Evolutionary conservation across 331 rosid genomes (phyloP).

Genomic region (Arachis monticola): DNA sequence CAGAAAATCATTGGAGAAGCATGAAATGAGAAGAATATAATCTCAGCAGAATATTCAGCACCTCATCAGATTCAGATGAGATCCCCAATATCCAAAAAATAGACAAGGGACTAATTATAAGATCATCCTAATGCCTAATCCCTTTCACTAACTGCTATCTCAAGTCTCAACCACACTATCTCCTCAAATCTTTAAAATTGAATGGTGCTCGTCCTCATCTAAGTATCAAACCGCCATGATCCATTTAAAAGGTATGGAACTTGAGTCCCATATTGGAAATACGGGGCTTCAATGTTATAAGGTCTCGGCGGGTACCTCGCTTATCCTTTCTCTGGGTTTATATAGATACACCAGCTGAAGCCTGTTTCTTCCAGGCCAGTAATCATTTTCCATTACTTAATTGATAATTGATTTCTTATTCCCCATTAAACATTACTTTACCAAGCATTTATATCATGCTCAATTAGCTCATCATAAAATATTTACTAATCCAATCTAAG

Average conservation of each 20-base stretch:
- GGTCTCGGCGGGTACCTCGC: neutral
- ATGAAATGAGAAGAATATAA: slow-evolving; percentile 8
- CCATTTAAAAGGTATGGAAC: too few relatives aligned
- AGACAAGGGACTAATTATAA: neutral
- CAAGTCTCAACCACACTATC: slow-evolving; percentile 18
- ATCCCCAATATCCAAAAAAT: slow-evolving; percentile 16
- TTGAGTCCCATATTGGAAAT: too few relatives aligned
- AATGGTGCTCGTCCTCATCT: neutral
- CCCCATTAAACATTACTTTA: too few relatives aligned
- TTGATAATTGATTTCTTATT: too few relatives aligned
- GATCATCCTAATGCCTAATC: slow-evolving; percentile 25
- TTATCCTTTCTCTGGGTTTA: too few relatives aligned
- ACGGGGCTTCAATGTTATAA: too few relatives aligned
- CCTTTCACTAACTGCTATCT: slow-evolving; percentile 2
- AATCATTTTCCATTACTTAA: too few relatives aligned
- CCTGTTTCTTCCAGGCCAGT: too few relatives aligned
- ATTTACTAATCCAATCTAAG: too few relatives aligned
- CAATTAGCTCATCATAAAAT: too few relatives aligned
- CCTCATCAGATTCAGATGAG: slow-evolving; percentile 16
- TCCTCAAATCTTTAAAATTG: slow-evolving; percentile 25
- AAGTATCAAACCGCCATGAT: neutral
- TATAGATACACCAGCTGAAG: too few relatives aligned
- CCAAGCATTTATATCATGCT: too few relatives aligned
- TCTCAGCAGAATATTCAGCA: slow-evolving; percentile 20
- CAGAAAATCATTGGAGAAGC: slow-evolving; percentile 1